Base-by-base conservation (phyloP, 2,329 filamentous ascomycete genomes). In the Drechslerella dactyloides region DNA sequence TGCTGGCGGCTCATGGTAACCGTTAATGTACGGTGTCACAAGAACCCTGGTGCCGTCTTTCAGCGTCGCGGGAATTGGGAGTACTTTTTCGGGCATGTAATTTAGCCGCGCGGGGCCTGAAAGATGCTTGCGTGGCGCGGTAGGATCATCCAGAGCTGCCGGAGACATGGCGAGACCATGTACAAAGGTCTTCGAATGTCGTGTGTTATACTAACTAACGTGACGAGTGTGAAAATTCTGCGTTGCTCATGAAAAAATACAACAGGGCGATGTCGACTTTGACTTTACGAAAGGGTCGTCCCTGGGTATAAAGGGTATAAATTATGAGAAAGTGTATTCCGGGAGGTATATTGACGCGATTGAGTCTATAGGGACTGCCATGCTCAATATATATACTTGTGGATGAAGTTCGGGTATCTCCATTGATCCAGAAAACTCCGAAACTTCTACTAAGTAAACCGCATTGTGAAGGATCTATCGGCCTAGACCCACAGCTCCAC, bases 21-120 rank as follows among this genome's bases (percentile, higher is more conserved):
- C 54, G 35, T 70, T 64, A 40, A 70, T 70, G 15, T 60, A 70
- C 17, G 66, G 66, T 4, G 59, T 70, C n/a, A 70, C 55, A 7
- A 54, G 24, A 13, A 64, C 53, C 24, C 50, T 23, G 13, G 66
- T 64, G 33, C 66, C 66, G 59, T 70, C 66, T 60, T 42, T 64
- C 5, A 70, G 23, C 11, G 17, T 11, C 17, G 35, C 44, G 6
- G 59, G 64, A n/a, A 64, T 19, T 3, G 59, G 53, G n/a, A 64
- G 24, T 15, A 70, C 2, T n/a, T 37, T 63, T 27, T 58, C 55
- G 0, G 66, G 66, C 13, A 33, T 30, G 33, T 55, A 70, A 23
- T 60, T 56, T 19, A 7, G 13, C 48, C 21, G 59, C 4, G 48
- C 13, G 6, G 66, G 66, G 17, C 66, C 66, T 13, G 59, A 63